Evolutionary conservation across 345 rosid genomes (phyloP), one percentile per base, ranked within the genome.

Genomic region (Populus tremula): DNA sequence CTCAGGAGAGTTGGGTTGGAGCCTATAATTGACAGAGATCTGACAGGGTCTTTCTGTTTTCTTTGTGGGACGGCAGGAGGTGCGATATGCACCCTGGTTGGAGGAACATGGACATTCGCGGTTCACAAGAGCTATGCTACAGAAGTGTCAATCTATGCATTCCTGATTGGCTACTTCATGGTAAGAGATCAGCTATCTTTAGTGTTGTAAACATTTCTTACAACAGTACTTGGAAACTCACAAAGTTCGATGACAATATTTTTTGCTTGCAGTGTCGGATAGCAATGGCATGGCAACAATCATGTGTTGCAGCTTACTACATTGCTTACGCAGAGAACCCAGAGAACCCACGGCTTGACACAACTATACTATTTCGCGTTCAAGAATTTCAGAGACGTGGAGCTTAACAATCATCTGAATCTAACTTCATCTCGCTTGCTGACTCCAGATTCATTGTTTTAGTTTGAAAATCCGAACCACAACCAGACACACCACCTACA

Each of bases 241-340:
- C 72, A 14, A 4, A 61, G n/a, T 66, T 43, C 43, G 29, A 67
- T 66, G 62, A 69, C 35, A 23, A 77, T 67, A n/a, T 72, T 71
- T 76, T 62, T 77, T 78, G 79, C 82, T 27, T 67, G 11, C 94
- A 95, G 99, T 83, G 89, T 72, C 88, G 91, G 53, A 73, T 91
- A 78, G 94, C 81, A 38, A 79, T 90, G 90, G 90, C 88, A 16
- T 91, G 95, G 98, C 75, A 87, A 39, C 97, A 90, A 80, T 94
- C 94, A 2, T 90, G 97, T 73, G 90, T 95, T 63, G 77, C 89
- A 27, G 98, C 97, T 14, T 93, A 93, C 87, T 95, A 91, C 71
- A 88, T 90, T 25, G 94, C 92, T 71, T 94, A 92, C n/a, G 83
- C 92, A 8, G 97, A 92, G 85, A 88, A 89, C 78, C 90, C 92